A percentile compares a stretch with the other conserved stretches of the same genome.
phyloP scores from a whole-genome alignment of 306 rosid genomes.

The Citrullus mucosospermus region DNA sequence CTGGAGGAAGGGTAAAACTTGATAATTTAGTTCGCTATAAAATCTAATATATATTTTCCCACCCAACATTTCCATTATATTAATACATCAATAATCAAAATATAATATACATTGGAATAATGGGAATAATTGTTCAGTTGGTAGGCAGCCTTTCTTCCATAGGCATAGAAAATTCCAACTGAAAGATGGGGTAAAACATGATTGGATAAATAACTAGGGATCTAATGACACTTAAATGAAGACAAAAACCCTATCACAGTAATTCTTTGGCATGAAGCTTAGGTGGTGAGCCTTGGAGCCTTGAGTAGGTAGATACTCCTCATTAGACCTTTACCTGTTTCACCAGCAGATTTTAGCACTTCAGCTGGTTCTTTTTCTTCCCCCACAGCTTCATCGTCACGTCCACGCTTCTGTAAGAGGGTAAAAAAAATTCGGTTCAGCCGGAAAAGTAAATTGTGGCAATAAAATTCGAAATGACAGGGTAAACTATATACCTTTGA shows the following conservation, averaged over 20 bases:
- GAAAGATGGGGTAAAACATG: not conserved
- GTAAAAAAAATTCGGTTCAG: conserved; percentile 3
- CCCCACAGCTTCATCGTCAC: conserved; percentile 27
- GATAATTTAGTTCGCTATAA: no score
- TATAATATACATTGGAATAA: not conserved
- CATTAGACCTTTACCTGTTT: conserved; percentile 73
- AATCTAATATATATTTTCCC: not conserved
- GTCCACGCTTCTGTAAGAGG: conserved; percentile 55
- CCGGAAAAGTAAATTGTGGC: not conserved
- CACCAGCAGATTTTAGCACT: conserved; percentile 48
- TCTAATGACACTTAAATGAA: not conserved
- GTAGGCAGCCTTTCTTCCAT: not conserved
- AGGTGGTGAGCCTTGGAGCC: conserved; percentile 32
- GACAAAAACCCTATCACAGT: not conserved
- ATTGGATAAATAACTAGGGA: not conserved
- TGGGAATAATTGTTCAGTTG: not conserved
- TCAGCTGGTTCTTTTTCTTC: conserved; percentile 36
- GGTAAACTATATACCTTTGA: conserved; percentile 44
- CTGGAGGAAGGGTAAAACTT: no score
- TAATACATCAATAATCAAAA: not conserved
- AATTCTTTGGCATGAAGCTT: not conserved
- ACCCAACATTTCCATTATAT: not conserved
- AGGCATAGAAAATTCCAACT: not conserved
- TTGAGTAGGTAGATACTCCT: conserved; percentile 55
- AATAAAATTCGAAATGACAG: not conserved